Evolutionary conservation across 2,329 filamentous ascomycete species (phyloP), one percentile per base, ranked within the genome.

Genomic region (Tolypocladium cylindrosporum): DNA sequence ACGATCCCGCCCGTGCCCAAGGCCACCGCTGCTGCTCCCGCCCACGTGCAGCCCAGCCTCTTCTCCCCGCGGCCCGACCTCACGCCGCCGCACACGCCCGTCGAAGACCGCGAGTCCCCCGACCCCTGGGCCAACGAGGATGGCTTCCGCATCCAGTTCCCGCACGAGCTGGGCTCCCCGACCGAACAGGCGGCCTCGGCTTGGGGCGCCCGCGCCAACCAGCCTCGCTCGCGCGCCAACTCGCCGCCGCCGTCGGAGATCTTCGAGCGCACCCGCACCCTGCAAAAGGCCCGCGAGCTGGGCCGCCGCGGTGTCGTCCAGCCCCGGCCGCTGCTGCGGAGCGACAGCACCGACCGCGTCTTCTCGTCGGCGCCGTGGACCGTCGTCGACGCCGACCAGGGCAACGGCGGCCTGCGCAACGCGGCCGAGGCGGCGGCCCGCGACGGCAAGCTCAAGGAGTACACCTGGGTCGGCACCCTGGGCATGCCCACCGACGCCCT

Each of bases 401-500:
- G 93, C 59, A 97, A 97, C 68, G 92, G 91, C 27, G 94, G 93
- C 24, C 81, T 97, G 54, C 86, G 89, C 66, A 97, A 96, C 69
- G 93, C 93, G 4, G 86, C 94, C 40, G 85, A 90, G 61, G 90
- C 91, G 19, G 88, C 90, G 2, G 79, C 83, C 19, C 83, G 90
- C 53, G 83, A 86, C 57, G 87, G 86, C 24, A 81, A 82, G 61
- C 75, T 91, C 11, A 79, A 82, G 24, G 89, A 96, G 57, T 88
- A 90, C 68, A 88, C 87, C n/a, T 96, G 90, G 86, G 88, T 97
- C 5, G 93, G 93, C 56, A 95, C 92, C 0, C 75, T 97, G 50
- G 94, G 93, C 24, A 97, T 97, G 84, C 92, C 93, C 0, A 97
- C 91, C 0, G 93, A 97, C 72, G 88, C 87, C 9, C 79, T 97